Evolutionary conservation across 2,329 filamentous ascomycete species (phyloP).

Genomic region (Fusarium equiseti): DNA sequence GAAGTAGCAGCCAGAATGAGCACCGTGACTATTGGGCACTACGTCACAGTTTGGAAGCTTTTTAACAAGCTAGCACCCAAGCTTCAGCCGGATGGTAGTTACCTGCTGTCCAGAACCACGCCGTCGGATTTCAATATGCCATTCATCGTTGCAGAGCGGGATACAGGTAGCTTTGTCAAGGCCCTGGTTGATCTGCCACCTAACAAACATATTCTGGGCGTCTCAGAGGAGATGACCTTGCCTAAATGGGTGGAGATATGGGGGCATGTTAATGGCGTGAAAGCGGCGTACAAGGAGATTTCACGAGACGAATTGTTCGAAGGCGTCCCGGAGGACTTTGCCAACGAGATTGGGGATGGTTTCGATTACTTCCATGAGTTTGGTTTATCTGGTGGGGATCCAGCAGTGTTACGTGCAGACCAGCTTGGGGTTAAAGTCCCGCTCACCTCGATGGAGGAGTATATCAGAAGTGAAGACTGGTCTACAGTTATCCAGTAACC

Average conservation of each 20-base stretch:
- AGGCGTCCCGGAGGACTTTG: neutral
- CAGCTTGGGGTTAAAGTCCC: neutral
- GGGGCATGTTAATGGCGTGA: constrained; percentile 31
- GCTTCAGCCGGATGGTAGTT: constrained; percentile 15
- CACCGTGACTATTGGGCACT: neutral
- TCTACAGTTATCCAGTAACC: neutral
- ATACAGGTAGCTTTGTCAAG: neutral
- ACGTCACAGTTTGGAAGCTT: constrained; percentile 15
- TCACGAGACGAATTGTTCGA: constrained; percentile 24
- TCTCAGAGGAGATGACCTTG: constrained; percentile 16
- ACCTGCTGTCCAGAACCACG: neutral
- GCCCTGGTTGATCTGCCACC: neutral
- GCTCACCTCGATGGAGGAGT: neutral
- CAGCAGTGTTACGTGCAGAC: constrained; percentile 19
- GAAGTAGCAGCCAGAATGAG: constrained; percentile 18
- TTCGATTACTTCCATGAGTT: constrained; percentile 33
- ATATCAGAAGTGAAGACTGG: neutral
- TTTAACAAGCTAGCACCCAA: neutral
- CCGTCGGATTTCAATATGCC: neutral
- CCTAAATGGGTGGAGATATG: constrained; percentile 26
- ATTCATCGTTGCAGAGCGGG: neutral
- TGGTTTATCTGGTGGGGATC: constrained; percentile 30
- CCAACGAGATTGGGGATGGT: constrained; percentile 33
- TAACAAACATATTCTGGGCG: neutral
- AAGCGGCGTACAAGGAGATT: constrained; percentile 35